These are phyloP conservation scores for Ceratocystis variospora DNA, from an alignment of 2,329 filamentous ascomycete genomes.

Conservation along the genomic window DNA sequence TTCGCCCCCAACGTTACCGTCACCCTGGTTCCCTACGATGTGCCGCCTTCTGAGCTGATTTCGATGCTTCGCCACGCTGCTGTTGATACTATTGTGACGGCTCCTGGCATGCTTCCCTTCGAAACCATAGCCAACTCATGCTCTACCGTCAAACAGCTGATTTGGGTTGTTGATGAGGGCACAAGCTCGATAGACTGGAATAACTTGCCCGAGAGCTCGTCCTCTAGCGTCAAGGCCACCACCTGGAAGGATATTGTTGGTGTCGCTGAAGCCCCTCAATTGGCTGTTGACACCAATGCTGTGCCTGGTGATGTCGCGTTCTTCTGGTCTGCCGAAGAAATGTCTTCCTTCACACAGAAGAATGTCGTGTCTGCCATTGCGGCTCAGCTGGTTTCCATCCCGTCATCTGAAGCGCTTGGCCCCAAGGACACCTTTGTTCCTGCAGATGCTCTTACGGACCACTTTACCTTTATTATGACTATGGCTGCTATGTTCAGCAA, in stretches of 20 bases:
- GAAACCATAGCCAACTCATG: conserved; percentile 56
- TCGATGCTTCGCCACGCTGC: conserved; percentile 58
- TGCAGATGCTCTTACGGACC: conserved; percentile 64
- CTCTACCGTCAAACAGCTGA: conserved; percentile 57
- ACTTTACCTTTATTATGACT: conserved; percentile 66
- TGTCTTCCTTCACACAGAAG: conserved; percentile 66
- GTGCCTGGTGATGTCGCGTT: conserved; percentile 45
- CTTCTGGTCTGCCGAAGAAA: conserved; percentile 57
- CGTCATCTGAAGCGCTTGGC: conserved; percentile 57
- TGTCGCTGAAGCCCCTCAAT: conserved; percentile 44
- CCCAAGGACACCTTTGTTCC: conserved; percentile 71
- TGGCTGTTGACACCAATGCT: conserved; percentile 48
- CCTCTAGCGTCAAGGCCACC: conserved; percentile 62
- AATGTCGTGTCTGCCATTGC: conserved; percentile 84
- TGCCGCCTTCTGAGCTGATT: conserved; percentile 53
- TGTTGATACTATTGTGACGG: conserved; percentile 70
- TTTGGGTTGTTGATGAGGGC: conserved; percentile 88
- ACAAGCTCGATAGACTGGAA: conserved; percentile 94
- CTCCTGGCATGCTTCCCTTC: conserved; percentile 75
- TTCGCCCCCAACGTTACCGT: conserved; percentile 71
- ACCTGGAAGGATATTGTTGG: conserved; percentile 88
- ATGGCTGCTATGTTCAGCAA: conserved; percentile 75
- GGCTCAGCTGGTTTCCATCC: conserved; percentile 62
- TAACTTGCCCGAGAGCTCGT: conserved; percentile 64
- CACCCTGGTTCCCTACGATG: conserved; percentile 73